A percentile compares a stretch with the other conserved stretches of the same genome.
phyloP scores from a whole-genome alignment of 139 green algal genomes.

The Asterochloris erici region DNA sequence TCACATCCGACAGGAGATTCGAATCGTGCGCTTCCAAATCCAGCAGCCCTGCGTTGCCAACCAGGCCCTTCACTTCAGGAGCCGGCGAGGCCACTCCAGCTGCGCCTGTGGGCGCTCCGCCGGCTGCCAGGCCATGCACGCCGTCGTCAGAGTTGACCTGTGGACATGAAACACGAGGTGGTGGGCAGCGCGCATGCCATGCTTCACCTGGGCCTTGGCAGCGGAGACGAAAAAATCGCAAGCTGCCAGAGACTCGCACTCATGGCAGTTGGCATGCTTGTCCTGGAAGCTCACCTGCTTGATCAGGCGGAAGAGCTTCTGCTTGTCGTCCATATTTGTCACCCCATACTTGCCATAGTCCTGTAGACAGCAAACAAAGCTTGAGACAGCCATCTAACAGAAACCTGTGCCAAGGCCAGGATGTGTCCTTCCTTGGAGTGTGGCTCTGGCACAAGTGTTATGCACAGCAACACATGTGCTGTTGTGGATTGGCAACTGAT shows the following conservation, averaged over 20 bases:
- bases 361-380: conserved; percentile 5
- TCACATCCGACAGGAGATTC: conserved; percentile 43
- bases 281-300: conserved; percentile 35
- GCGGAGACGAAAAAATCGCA: background rate
- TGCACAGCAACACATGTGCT: too few relatives aligned
- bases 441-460: too few relatives aligned
- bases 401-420: too few relatives aligned
- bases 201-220: too few relatives aligned
- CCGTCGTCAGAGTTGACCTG: background rate
- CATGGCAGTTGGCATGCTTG: background rate
- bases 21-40: conserved; percentile 77
- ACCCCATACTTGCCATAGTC: conserved; percentile 55
- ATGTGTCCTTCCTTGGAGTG: too few relatives aligned
- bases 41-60: conserved; percentile 45
- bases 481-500: too few relatives aligned
- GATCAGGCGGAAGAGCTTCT: conserved; percentile 70
- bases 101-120: background rate
- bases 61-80: conserved; percentile 16
- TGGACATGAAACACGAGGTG: too few relatives aligned
- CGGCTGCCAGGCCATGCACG: background rate
- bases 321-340: conserved; percentile 70
- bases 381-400: too few relatives aligned
- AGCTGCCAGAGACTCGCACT: too few relatives aligned
- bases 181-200: too few relatives aligned
- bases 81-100: background rate